These are phyloP conservation scores for Euphorbia celastroides DNA, from an alignment of 441 rosid species.

Conservation along the genomic window DNA sequence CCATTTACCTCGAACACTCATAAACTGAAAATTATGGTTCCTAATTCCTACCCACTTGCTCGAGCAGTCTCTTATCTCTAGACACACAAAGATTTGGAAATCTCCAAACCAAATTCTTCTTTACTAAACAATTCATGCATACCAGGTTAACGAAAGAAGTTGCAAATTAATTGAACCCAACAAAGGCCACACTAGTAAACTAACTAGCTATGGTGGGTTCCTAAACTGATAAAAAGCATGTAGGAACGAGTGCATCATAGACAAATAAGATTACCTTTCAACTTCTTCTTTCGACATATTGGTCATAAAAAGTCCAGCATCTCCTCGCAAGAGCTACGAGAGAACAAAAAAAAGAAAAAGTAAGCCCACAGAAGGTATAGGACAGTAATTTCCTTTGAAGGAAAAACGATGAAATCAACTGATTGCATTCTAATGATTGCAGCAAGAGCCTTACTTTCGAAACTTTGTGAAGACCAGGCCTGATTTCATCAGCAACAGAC, in stretches of 20 bases:
- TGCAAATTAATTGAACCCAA: neutral
- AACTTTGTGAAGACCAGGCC: conserved; percentile 64
- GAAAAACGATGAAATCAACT: neutral
- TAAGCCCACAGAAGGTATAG: neutral
- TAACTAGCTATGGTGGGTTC: neutral
- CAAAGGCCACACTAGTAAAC: neutral
- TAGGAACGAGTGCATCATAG: neutral
- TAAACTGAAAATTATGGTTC: neutral
- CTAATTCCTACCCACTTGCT: neutral
- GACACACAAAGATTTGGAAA: neutral
- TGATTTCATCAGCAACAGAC: conserved; percentile 60
- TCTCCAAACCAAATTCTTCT: neutral
- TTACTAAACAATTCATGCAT: neutral
- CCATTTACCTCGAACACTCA: neutral
- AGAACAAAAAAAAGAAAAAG: conserved; percentile 2
- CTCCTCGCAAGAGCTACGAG: conserved; percentile 68
- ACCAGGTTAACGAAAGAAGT: neutral
- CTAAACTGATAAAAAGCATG: neutral
- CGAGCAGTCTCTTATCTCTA: neutral
- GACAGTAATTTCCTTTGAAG: neutral
- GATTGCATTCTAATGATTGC: neutral
- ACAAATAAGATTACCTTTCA: conserved; percentile 45
- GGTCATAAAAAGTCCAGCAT: conserved; percentile 77
- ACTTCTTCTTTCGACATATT: conserved; percentile 84
- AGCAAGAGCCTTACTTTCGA: conserved; percentile 54